These are phyloP conservation scores for Coemansia sp. DNA, from an alignment of 192 early-diverging fungal species.

Conservation along the genomic window DNA sequence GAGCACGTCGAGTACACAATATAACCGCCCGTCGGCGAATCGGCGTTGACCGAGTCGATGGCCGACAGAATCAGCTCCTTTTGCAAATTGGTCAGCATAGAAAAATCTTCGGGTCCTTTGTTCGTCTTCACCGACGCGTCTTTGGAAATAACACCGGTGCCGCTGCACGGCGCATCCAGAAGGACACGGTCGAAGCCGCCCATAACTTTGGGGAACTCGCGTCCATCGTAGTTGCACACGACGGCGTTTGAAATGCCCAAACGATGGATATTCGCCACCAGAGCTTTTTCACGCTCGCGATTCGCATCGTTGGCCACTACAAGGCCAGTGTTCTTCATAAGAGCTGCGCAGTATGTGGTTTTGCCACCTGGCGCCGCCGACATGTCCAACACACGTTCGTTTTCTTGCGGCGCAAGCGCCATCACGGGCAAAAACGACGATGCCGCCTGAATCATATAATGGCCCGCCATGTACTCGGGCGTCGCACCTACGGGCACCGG, in stretches of 20 bases:
- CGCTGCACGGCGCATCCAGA: slow-evolving; percentile 97
- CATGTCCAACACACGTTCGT: slow-evolving; percentile 96
- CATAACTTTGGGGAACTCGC: slow-evolving; percentile 94
- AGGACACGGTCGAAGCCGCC: slow-evolving; percentile 98
- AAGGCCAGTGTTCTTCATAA: slow-evolving; percentile 97
- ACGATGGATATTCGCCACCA: slow-evolving; percentile 91
- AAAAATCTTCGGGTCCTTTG: slow-evolving; percentile 92
- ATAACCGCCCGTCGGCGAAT: slow-evolving; percentile 89
- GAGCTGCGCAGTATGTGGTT: slow-evolving; percentile 91
- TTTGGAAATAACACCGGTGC: slow-evolving; percentile 98
- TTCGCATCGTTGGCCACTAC: slow-evolving; percentile 97
- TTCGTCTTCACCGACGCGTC: slow-evolving; percentile 94
- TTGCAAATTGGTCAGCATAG: slow-evolving; percentile 88
- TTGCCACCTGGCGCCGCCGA: slow-evolving; percentile 98
- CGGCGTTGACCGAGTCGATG: slow-evolving; percentile 96
- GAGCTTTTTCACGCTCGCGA: slow-evolving; percentile 86
- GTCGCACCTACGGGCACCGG: slow-evolving; percentile 95
- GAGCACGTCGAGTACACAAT: slow-evolving; percentile 99
- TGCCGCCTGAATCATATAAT: slow-evolving; percentile 98
- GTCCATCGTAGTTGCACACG: slow-evolving; percentile 96
- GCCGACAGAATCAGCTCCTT: slow-evolving; percentile 94
- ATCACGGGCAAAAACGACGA: slow-evolving; percentile 98
- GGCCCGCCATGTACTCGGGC: slow-evolving; percentile 97
- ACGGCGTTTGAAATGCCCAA: slow-evolving; percentile 82
- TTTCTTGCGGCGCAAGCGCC: slow-evolving; percentile 90